Conservation (phyloP, 306 rosid species). For the Trifolium pratense region DNA sequence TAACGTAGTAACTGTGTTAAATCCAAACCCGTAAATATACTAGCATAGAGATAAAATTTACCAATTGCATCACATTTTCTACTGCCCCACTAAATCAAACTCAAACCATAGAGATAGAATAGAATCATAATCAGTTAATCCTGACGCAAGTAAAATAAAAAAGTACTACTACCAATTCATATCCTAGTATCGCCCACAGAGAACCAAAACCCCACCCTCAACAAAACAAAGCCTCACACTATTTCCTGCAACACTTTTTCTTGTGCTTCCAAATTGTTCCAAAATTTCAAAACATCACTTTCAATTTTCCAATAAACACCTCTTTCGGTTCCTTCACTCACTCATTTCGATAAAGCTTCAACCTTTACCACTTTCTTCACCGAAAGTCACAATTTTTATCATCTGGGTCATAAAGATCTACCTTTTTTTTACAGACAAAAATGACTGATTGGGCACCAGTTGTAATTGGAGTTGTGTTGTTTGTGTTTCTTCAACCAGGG, state of each 20-base stretch:
- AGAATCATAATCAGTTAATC: neutral
- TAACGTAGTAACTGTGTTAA: too few species aligned
- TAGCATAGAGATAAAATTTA: too few species aligned
- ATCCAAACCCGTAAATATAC: too few species aligned
- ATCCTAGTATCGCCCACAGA: neutral
- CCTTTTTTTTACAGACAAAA: neutral
- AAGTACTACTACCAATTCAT: neutral
- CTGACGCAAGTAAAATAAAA: neutral
- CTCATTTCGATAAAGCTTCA: slow-evolving; percentile 17
- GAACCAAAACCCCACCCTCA: neutral
- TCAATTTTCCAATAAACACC: slow-evolving; percentile 10
- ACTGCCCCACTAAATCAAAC: neutral
- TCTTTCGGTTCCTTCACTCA: neutral
- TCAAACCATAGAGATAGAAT: neutral
- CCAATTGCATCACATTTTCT: neutral
- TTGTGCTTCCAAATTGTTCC: slow-evolving; percentile 36
- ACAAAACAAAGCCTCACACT: neutral
- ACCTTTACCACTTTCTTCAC: slow-evolving; percentile 24
- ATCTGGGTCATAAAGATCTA: slow-evolving; percentile 18
- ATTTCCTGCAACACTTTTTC: neutral
- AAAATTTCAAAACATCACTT: slow-evolving; percentile 30
- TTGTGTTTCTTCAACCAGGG: slow-evolving; percentile 91
- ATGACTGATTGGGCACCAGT: slow-evolving; percentile 99
- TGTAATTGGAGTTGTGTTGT: slow-evolving; percentile 84
- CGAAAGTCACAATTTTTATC: slow-evolving; percentile 2